Conservation (phyloP, 163 green algal species). For the Volvox carteri region DNA sequence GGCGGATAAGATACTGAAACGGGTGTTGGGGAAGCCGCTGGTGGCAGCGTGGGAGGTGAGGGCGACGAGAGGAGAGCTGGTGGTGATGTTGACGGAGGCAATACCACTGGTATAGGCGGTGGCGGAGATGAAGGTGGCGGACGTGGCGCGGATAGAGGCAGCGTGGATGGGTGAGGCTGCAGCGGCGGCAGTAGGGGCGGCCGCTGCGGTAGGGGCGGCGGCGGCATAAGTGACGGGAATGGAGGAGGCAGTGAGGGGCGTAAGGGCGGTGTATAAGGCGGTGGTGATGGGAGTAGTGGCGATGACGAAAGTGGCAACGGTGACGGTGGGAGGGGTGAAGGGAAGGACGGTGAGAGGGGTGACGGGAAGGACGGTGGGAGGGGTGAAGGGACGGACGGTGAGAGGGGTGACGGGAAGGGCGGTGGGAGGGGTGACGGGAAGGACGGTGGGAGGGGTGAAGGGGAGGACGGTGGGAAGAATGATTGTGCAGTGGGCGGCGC, state of each 20-base stretch:
- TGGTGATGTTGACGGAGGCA: background rate
- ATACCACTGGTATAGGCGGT: background rate
- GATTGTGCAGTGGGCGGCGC: background rate
- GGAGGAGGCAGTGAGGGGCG: background rate
- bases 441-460: background rate
- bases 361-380: background rate
- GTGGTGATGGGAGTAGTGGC: background rate
- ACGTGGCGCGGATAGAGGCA: background rate
- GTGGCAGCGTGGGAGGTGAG: background rate
- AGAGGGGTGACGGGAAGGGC: background rate
- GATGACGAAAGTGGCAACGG: background rate
- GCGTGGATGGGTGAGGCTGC: background rate
- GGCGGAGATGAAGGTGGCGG: background rate
- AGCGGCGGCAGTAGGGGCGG: background rate
- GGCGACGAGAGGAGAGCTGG: background rate
- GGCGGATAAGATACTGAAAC: background rate
- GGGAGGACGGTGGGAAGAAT: background rate
- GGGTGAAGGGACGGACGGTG: background rate
- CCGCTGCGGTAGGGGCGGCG: background rate
- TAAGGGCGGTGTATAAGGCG: background rate
- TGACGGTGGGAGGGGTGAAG: background rate
- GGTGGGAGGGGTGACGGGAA: background rate
- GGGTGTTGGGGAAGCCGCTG: background rate
- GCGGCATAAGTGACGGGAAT: background rate
- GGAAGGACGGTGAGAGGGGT: background rate